A percentile compares a stretch with the other conserved stretches of the same genome.
Conservation (phyloP, 2,329 filamentous ascomycete genomes). For the Botryosphaeria dothidea region DNA sequence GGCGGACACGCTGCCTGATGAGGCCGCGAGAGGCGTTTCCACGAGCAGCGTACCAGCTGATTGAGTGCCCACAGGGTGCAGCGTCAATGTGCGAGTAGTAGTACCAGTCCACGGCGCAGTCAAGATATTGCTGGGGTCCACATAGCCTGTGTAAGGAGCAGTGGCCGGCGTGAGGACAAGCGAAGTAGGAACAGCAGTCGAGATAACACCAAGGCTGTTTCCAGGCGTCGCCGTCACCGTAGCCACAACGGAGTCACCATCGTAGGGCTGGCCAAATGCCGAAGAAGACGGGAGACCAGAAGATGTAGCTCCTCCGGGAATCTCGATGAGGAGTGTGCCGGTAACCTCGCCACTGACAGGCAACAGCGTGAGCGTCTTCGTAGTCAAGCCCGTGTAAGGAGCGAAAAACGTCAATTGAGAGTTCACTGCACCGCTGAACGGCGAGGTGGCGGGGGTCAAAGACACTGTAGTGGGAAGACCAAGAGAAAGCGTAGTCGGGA, state of each 20-base stretch:
- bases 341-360: not conserved
- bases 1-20: too few relatives aligned
- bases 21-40: not conserved
- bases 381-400: not conserved
- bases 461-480: not conserved
- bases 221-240: not conserved
- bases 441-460: not conserved
- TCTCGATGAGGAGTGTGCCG: not conserved
- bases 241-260: not conserved
- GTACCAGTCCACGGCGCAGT: not conserved
- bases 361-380: not conserved
- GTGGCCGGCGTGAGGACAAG: not conserved
- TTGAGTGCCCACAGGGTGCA: not conserved
- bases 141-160: not conserved
- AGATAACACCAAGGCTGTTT: not conserved
- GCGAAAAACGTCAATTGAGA: not conserved
- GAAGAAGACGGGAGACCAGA: not conserved
- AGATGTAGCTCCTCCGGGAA: not conserved
- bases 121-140: not conserved
- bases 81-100: not conserved
- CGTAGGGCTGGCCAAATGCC: not conserved
- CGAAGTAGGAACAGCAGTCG: not conserved
- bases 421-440: not conserved
- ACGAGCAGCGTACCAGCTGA: not conserved
- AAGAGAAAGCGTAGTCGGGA: not conserved